Evolutionary conservation across 2,329 filamentous ascomycete genomes (phyloP).

Genomic region (Drechslerella coelobrocha): DNA sequence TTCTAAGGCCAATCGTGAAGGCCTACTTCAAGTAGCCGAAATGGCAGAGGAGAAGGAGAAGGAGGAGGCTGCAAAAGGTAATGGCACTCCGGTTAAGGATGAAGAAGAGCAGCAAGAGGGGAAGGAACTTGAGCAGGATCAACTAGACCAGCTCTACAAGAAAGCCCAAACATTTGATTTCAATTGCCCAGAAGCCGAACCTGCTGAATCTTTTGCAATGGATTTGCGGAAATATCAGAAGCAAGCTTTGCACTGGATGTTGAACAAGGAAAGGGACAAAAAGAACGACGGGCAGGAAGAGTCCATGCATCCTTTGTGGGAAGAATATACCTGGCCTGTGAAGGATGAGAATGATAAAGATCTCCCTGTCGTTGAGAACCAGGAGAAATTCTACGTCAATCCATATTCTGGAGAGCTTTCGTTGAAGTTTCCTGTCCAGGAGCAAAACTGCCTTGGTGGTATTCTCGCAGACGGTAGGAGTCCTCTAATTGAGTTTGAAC

Average conservation of each 20-base stretch:
- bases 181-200: constrained; percentile 83
- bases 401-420: constrained; percentile 95
- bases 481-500: background rate
- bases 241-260: constrained; percentile 95
- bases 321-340: constrained; percentile 87
- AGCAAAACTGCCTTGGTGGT: constrained; percentile 92
- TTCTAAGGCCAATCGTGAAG: constrained; percentile 77
- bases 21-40: constrained; percentile 78
- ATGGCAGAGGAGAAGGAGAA: constrained; percentile 78
- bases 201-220: constrained; percentile 81
- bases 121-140: constrained; percentile 90
- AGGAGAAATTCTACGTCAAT: constrained; percentile 88
- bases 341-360: constrained; percentile 86
- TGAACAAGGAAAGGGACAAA: constrained; percentile 80
- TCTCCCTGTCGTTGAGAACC: constrained; percentile 69
- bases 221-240: constrained; percentile 89
- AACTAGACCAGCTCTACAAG: constrained; percentile 89
- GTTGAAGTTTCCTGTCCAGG: constrained; percentile 87
- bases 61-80: constrained; percentile 56
- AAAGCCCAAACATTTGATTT: constrained; percentile 99
- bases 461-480: constrained; percentile 76
- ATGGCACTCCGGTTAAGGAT: constrained; percentile 57
- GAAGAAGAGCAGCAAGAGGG: constrained; percentile 78
- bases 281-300: constrained; percentile 70
- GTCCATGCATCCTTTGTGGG: constrained; percentile 97